Base-by-base conservation (phyloP, 2,329 filamentous ascomycete species). In the Volutella citrinella region DNA sequence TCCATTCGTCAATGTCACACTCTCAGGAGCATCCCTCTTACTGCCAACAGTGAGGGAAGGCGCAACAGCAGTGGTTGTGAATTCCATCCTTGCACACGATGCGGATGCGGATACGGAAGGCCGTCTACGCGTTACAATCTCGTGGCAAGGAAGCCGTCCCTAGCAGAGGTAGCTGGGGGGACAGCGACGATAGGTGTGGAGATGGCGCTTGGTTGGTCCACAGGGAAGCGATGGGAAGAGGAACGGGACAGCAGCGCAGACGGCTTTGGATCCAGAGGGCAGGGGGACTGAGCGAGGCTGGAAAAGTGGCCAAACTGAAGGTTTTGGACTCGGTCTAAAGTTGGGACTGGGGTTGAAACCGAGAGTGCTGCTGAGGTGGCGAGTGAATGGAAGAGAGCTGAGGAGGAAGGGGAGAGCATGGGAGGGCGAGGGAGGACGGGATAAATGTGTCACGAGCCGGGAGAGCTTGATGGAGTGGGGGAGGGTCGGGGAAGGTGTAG, bases 21-120 rank as follows among this genome's bases (percentile, higher is more conserved):
- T n/a, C n/a, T n/a, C n/a, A n/a, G n/a, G n/a, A n/a, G n/a, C n/a
- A n/a, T n/a, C n/a, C n/a, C n/a, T n/a, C n/a, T n/a, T n/a, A n/a
- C n/a, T n/a, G n/a, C n/a, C n/a, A n/a, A n/a, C n/a, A n/a, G n/a
- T n/a, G n/a, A n/a, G n/a, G n/a, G n/a, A n/a, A 29, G 34, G 32
- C 10, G 37, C 24, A 13, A 30, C 30, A 31, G 40, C 34, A 24
- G 28, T 16, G 22, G 46, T 43, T 40, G 46, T 40, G 25, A 48
- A 49, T 27, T 49, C 46, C 48, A 51, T 51, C 39, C 48, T 51
- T 51, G 48, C 46, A 36, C 48, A 49, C 48, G 45, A 46, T 36
- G 27, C 40, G 27, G 21, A 43, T 25, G 23, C 21, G 27, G 21
- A 43, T 25, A 25, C 21, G 15, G 25, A 30, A 13, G 15, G 34